Evolutionary conservation across 176 grass and related monocot genomes (phyloP), one percentile per base, ranked within the genome.

Genomic region (Ensete glaucum): DNA sequence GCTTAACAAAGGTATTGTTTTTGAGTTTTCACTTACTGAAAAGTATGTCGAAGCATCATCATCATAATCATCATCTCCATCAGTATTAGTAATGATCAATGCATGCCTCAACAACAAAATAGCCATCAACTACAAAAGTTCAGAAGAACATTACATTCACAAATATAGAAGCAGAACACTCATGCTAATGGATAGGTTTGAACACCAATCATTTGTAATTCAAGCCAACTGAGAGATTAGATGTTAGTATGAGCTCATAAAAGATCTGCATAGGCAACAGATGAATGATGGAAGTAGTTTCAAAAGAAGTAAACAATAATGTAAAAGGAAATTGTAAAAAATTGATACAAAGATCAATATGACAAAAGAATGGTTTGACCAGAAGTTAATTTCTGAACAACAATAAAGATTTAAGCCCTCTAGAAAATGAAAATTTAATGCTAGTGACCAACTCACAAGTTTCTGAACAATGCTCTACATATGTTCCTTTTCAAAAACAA

Each of bases 61-160:
- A 14, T 65, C 62, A 24, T 65, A n/a, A 65, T 24, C 21, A 54
- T 96, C 92, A 85, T 88, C 87, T 1, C 88, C 92, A 75, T 86
- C 86, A 77, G 73, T 80, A n/a, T 79, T 78, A 6, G 63, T 87
- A 76, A 92, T 81, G 34, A 83, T 82, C 67, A 96, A 66, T 50
- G 87, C 90, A 69, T 96, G 89, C 87, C 92, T 96, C 77, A 96
- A 87, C 52, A 96, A 81, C 50, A 96, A 78, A 86, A 96, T 87
- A 15, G 92, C 85, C 87, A 96, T 92, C 81, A 96, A 82, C 92
- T 96, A n/a, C 7, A 49, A 0, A 70, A 50, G 14, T 69, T 65
- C 3, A 21, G 11, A 11, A 26, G 11, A 65, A 26, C 12, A 24
- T 11, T 65, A 58, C 3, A 12, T 3, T 58, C 11, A 14, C 22